phyloP scores from a whole-genome alignment of 164 flowering plant genomes.

The Hamamelis virginiana region DNA sequence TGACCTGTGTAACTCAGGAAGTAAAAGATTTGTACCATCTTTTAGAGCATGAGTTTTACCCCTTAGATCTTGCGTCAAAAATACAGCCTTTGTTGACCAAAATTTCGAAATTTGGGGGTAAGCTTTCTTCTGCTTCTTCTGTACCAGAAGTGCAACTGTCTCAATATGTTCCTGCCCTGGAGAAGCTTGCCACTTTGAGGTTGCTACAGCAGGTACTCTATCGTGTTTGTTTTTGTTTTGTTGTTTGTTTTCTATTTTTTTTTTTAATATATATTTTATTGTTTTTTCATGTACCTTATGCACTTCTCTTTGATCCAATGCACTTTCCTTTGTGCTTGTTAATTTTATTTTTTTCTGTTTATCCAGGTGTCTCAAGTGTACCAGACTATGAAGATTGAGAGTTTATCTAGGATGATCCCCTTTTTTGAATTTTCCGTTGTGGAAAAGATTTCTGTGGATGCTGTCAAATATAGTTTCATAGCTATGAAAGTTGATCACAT shows the following conservation, averaged over 20 bases:
- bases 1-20: slow-evolving; percentile 82
- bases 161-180: slow-evolving; percentile 75
- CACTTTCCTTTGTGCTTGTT: slow-evolving; percentile 3
- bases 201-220: slow-evolving; percentile 79
- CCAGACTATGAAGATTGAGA: slow-evolving; percentile 75
- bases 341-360: neutral
- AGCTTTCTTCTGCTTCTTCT: slow-evolving; percentile 77
- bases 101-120: slow-evolving; percentile 81
- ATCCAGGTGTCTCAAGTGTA: slow-evolving; percentile 89
- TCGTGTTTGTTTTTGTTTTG: neutral
- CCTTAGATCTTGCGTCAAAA: slow-evolving; percentile 72
- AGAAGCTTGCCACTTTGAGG: slow-evolving; percentile 81
- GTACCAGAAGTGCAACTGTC: slow-evolving; percentile 85
- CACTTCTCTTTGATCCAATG: neutral
- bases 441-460: slow-evolving; percentile 87
- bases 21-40: slow-evolving; percentile 83
- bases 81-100: slow-evolving; percentile 69
- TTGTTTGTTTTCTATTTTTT: neutral
- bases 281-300: neutral
- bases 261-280: neutral
- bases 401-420: slow-evolving; percentile 70
- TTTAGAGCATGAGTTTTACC: slow-evolving; percentile 77
- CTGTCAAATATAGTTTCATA: slow-evolving; percentile 68
- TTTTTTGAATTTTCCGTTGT: slow-evolving; percentile 70
- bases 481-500: slow-evolving; percentile 80